Base-by-base conservation (phyloP, 164 flowering plant species). In the Pachysandra terminalis region DNA sequence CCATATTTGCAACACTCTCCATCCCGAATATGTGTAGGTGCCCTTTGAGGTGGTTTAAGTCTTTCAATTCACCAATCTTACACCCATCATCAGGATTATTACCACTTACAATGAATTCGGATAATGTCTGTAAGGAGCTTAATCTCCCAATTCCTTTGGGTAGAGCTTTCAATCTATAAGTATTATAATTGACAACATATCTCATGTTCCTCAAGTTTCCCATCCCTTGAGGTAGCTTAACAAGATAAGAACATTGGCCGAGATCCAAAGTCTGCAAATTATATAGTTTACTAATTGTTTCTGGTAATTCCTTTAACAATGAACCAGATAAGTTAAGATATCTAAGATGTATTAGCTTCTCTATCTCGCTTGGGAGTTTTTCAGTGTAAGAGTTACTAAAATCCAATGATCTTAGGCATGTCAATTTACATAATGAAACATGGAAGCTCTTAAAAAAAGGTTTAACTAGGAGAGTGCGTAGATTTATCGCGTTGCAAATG, bases 311-410 rank as follows among this genome's bases (percentile, higher is more conserved):
- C 37, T 63, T 23, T 2, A 63, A 22, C 5, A 2, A 0, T 21
- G 13, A 22, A 9, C 6, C 1, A 5, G 16, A n/a, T 24, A 63
- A 23, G 19, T 41, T 14, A 12, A 63, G 54, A 26, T 41, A 63
- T 22, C 65, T 41, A 6, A 63, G 28, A 63, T 63, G 65, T 63
- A 63, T 63, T 28, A 63, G 48, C 2, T 45, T 63, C 19, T 52
- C 65, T 14, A 63, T 27, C 15, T 23, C 65, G 19, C 24, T 13
- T 2, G 54, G 65, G 15, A 63, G 0, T 41, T 63, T 26, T 45
- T 41, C 28, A 45, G 23, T 9, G 9, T 51, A 8, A 55, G 3
- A 12, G 3, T 23, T 1, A 21, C 58, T 24, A 9, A 55, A 55
- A 55, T 55, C 25, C 25, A 55, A 24, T 9, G 23, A 52, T 27